A percentile compares a stretch with the other conserved stretches of the same genome.
These are phyloP conservation scores for Aspergillus baeticus DNA, from an alignment of 495 filamentous ascomycete species.

Conservation along the genomic window DNA sequence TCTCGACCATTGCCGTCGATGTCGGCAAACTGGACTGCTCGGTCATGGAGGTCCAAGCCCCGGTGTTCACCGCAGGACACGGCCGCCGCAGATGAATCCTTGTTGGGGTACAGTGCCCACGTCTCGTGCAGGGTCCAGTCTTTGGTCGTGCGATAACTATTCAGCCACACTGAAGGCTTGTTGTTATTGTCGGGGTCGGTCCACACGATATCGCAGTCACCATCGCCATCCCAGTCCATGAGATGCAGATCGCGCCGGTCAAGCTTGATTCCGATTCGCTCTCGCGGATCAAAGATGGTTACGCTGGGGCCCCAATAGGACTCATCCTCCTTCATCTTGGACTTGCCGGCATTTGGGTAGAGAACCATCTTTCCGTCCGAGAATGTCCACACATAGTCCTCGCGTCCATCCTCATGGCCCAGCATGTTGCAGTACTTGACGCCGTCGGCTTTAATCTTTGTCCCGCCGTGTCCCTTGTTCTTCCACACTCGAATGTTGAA, in stretches of 20 bases:
- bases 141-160: neutral
- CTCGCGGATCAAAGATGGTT: neutral
- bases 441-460: slow-evolving; percentile 9
- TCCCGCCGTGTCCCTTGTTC: neutral
- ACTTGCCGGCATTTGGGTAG: neutral
- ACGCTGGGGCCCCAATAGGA: neutral
- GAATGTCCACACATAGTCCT: slow-evolving; percentile 8
- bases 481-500: neutral
- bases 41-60: neutral
- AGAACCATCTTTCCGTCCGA: neutral
- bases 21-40: neutral
- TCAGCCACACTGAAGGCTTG: neutral
- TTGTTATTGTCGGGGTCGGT: neutral
- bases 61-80: neutral
- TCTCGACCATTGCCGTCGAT: neutral
- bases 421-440: slow-evolving; percentile 10
- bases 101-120: neutral
- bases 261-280: neutral
- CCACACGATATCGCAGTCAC: slow-evolving; percentile 5
- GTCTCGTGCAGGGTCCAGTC: neutral
- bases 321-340: neutral
- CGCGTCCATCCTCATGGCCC: neutral
- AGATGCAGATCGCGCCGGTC: slow-evolving; percentile 7
- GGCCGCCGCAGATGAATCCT: neutral
- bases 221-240: neutral